Base-by-base conservation (phyloP, 2,329 filamentous ascomycete species). In the Dactylellina parvicollis region DNA sequence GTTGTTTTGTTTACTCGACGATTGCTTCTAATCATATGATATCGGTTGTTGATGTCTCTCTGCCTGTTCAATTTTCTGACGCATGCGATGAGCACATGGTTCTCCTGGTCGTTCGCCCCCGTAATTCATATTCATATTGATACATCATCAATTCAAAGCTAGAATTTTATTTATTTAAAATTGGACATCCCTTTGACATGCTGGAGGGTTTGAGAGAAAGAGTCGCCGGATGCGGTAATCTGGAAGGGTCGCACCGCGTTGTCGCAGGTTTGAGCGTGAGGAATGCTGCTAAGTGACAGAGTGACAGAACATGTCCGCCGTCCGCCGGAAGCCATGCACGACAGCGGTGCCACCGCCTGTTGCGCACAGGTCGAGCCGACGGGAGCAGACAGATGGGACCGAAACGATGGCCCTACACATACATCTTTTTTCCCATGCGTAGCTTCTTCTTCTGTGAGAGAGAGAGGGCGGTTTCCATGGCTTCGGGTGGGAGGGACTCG, bases 391-490 rank as follows among this genome's bases (percentile, higher is more conserved):
- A 4, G 40, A 44, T 44, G 40, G 40, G 10, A 38, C 16, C 34
- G 34, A 14, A n/a, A n/a, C n/a, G n/a, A n/a, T n/a, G n/a, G n/a
- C n/a, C n/a, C n/a, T n/a, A n/a, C n/a, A n/a, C n/a, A n/a, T n/a
- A n/a, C n/a, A n/a, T n/a, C n/a, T n/a, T n/a, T n/a, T n/a, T n/a
- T n/a, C n/a, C n/a, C n/a, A n/a, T n/a, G n/a, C n/a, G n/a, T n/a
- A n/a, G n/a, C n/a, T n/a, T n/a, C n/a, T n/a, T n/a, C n/a, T n/a
- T n/a, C n/a, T n/a, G n/a, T n/a, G n/a, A n/a, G n/a, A n/a, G n/a
- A n/a, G n/a, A n/a, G 9, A 20, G 40, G 16, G 24, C 42, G 52
- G 62, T 67, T 59, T 67, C 62, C 62, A 67, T 59, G 62, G 52
- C 34, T 56, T 56, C 62, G 44, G 36, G 62, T 52, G 42, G 52